A percentile compares a stretch with the other conserved stretches of the same genome.
phyloP scores from a whole-genome alignment of 345 rosid genomes.

The Lepidium africanum region DNA sequence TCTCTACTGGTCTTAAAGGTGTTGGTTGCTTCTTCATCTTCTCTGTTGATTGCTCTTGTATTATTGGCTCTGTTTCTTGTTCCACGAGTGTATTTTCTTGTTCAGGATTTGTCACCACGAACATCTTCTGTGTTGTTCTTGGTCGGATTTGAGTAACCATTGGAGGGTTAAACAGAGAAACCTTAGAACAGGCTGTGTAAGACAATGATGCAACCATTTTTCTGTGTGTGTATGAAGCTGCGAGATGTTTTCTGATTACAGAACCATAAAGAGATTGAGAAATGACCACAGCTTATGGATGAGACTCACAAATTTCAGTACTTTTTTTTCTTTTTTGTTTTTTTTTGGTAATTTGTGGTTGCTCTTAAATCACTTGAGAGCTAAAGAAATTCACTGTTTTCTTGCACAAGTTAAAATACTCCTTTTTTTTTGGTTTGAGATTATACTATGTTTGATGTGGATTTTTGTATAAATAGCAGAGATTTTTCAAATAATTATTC shows the following conservation, averaged over 20 bases:
- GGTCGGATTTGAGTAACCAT: slow-evolving; percentile 14
- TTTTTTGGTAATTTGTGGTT: slow-evolving; percentile 11
- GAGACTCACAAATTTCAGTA: slow-evolving; percentile 2
- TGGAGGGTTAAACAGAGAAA: slow-evolving; percentile 17
- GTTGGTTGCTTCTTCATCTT: slow-evolving; percentile 33
- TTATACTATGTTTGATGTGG: neutral
- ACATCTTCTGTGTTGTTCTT: slow-evolving; percentile 14
- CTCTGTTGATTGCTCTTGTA: slow-evolving; percentile 21
- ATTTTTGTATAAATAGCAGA: neutral
- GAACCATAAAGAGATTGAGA: slow-evolving; percentile 15
- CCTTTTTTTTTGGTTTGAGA: neutral
- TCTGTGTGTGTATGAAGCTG: neutral
- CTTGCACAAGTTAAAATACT: neutral
- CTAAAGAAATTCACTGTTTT: neutral
- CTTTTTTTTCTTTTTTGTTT: too few relatives aligned
- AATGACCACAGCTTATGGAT: slow-evolving; percentile 28
- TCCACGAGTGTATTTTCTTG: slow-evolving; percentile 12
- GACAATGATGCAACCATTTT: slow-evolving; percentile 28
- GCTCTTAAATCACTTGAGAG: neutral
- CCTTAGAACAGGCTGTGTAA: slow-evolving; percentile 21
- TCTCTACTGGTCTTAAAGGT: slow-evolving; percentile 71
- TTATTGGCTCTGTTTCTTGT: slow-evolving; percentile 9
- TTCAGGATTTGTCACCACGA: slow-evolving; percentile 13
- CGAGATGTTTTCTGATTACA: slow-evolving; percentile 14
- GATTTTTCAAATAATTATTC: neutral